Evolutionary conservation across 2,329 filamentous ascomycete species (phyloP), one percentile per base, ranked within the genome.

Genomic region (Colletotrichum sp.): DNA sequence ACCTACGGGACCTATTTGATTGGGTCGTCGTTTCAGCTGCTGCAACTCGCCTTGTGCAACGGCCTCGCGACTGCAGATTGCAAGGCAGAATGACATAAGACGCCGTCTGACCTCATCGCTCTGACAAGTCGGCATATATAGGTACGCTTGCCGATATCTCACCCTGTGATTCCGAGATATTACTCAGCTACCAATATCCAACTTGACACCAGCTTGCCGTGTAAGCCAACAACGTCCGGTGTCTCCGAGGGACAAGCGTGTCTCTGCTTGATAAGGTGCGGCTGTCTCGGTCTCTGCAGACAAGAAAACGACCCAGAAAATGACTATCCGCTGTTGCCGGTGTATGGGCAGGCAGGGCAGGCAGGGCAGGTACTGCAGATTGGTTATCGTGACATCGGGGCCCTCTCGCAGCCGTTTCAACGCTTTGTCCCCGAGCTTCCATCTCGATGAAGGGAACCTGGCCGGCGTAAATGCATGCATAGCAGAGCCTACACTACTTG

Each of bases 341-440:
- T 61, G 19, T 59, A 59, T 63, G 19, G 30, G 15, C 25, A 25
- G 30, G 15, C 25, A 25, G 25, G 25, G 25, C 2, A 32, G 29
- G 12, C 15, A 15, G 29, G 15, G 27, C 32, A 15, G n/a, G 36
- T 9, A 39, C 36, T 39, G 27, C 44, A 13, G 44, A 6, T 22
- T 72, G 16, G 9, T 19, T 29, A 39, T 55, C 69, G 25, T 67
- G 69, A 55, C 52, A 32, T 69, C 62, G 63, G 52, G 70, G 29
- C 63, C 57, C 32, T 73, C 25, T 32, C 32, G 62, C n/a, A 36
- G 34, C 57, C 44, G 69, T 76, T 76, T 76, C 73, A 76, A 72
- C 69, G 63, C 73, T 72, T 55, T 61, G 52, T 75, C 29, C 62
- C 30, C 62, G 62, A 16, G 30, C 62, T 44, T 22, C 62, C 25